A percentile compares a stretch with the other conserved stretches of the same genome.
These are phyloP conservation scores for Hirsutella thompsonii DNA, from an alignment of 2,329 filamentous ascomycete genomes.

Conservation along the genomic window DNA sequence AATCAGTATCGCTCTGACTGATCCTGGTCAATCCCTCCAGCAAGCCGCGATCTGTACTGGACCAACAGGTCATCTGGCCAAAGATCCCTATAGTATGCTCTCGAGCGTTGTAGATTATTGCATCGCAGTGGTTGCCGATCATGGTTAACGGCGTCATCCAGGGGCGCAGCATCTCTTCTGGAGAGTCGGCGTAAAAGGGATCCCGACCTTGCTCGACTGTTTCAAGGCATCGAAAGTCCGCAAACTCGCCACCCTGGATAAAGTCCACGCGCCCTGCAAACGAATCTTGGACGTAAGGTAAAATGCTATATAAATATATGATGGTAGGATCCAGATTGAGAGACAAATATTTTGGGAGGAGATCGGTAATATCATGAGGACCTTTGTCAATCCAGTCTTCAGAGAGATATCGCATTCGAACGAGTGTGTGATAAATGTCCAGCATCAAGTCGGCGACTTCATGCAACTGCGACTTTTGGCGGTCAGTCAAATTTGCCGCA, in stretches of 20 bases:
- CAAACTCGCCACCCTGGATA: too few species aligned
- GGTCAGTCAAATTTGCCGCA: too few species aligned
- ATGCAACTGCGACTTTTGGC: not conserved
- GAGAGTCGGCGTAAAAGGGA: slow-evolving; percentile 4
- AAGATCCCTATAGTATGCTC: slow-evolving; percentile 12
- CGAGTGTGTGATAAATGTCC: not conserved
- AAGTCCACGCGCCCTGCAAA: slow-evolving; percentile 21
- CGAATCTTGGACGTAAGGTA: too few species aligned
- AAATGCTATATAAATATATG: too few species aligned
- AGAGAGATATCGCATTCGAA: not conserved
- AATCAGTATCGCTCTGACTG: not conserved
- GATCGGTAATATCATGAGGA: too few species aligned
- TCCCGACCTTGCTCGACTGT: too few species aligned
- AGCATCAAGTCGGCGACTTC: slow-evolving; percentile 1
- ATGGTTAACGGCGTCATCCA: slow-evolving; percentile 11
- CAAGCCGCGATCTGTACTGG: not conserved
- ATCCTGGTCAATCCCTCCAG: not conserved
- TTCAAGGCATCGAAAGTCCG: too few species aligned
- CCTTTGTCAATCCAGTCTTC: too few species aligned
- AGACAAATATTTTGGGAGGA: too few species aligned
- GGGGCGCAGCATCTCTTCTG: slow-evolving; percentile 12
- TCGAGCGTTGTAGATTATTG: slow-evolving; percentile 15
- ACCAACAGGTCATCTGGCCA: slow-evolving; percentile 1
- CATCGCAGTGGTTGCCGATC: slow-evolving; percentile 11
- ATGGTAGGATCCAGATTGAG: too few species aligned